Base-by-base conservation (phyloP, 495 filamentous ascomycete species). In the Penicillium robsamsonii region DNA sequence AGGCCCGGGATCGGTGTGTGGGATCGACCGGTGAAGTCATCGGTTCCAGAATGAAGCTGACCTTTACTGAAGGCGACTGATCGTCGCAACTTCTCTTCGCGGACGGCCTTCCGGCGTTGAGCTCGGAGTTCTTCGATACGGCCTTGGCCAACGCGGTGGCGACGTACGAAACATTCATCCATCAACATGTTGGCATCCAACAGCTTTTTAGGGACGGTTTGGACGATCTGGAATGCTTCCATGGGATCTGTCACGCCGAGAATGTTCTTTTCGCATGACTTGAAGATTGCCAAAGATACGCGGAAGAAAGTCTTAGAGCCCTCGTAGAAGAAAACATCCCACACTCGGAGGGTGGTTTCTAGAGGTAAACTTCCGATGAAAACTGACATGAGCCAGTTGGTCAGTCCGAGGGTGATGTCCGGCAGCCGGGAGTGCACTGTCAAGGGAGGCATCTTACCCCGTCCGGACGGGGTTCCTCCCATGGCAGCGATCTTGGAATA, bases 371-470 rank as follows among this genome's bases (percentile, higher is more conserved):
- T 96, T 35, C 92, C 91, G 68, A 97, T 93, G 70, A 94, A 97
- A 43, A 92, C 86, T 15, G 87, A 91, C 94, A 98, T 98, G 70
- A 98, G 95, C 94, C 94, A 98, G n/a, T 91, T 87, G 2, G 92
- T 96, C 64, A 92, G 87, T 57, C 92, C 93, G 2, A 98, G 81
- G 9, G 91, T 92, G 61, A 98, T 92, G 11, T 94, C 90, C 0
- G 94, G 94, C 8, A 96, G 76, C 3, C 88, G 84, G 20, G 81
- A 79, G 57, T 74, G 75, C 33, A 80, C 77, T 20, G 74, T 80
- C 17, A 80, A 70, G 20, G 78, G 71, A 44, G 73, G 69, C 12
- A 61, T 42, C 53, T 70, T 74, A 35, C 59, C 58, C 22, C 62
- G 67, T 8, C 75, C 70, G 22, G 79, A 71, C 30, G 84, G 82